Percentiles rank a stretch among this genome's conserved stretches.
These are phyloP conservation scores for Trichoderma hamatum DNA, from an alignment of 2,329 filamentous ascomycete genomes.

Conservation along the genomic window DNA sequence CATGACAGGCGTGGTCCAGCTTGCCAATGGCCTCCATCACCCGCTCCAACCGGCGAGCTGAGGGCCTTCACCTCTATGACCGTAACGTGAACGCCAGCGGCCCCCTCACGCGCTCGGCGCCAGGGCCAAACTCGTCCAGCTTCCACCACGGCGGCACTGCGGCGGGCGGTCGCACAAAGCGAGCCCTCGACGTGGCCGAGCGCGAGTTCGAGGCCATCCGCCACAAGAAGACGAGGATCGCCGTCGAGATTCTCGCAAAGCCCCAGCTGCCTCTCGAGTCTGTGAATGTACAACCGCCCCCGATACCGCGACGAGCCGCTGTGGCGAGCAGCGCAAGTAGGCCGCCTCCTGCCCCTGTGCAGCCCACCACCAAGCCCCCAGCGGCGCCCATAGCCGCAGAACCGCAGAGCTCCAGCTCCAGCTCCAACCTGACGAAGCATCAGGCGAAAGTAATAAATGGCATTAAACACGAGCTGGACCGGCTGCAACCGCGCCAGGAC, in stretches of 20 bases:
- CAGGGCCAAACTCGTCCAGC: conserved; percentile 23
- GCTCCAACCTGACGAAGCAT: conserved; percentile 50
- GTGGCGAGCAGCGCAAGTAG: conserved; percentile 26
- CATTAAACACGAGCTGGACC: conserved; percentile 62
- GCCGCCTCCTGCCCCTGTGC: conserved; percentile 18
- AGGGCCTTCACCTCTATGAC: conserved; percentile 46
- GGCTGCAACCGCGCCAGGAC: conserved; percentile 53
- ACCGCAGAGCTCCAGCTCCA: conserved; percentile 38
- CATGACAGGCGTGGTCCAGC: conserved; percentile 43
- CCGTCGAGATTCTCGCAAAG: conserved; percentile 54
- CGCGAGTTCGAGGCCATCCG: conserved; percentile 50
- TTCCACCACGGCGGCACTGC: conserved; percentile 30
- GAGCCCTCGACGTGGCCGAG: conserved; percentile 49
- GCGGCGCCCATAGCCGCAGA: conserved; percentile 29
- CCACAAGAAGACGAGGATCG: conserved; percentile 55
- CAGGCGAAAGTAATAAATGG: conserved; percentile 64
- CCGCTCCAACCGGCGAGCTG: conserved; percentile 55
- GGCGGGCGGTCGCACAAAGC: conserved; percentile 51
- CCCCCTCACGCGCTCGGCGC: conserved; percentile 33
- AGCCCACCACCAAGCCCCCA: conserved; percentile 31
- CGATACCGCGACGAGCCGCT: conserved; percentile 33
- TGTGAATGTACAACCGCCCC: conserved; percentile 35
- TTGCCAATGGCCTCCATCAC: conserved; percentile 56
- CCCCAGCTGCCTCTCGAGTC: conserved; percentile 35
- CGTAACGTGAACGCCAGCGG: conserved; percentile 35